A percentile compares a stretch with the other conserved stretches of the same genome.
phyloP scores from a whole-genome alignment of 441 rosid genomes.

The Theobroma grandiflorum region DNA sequence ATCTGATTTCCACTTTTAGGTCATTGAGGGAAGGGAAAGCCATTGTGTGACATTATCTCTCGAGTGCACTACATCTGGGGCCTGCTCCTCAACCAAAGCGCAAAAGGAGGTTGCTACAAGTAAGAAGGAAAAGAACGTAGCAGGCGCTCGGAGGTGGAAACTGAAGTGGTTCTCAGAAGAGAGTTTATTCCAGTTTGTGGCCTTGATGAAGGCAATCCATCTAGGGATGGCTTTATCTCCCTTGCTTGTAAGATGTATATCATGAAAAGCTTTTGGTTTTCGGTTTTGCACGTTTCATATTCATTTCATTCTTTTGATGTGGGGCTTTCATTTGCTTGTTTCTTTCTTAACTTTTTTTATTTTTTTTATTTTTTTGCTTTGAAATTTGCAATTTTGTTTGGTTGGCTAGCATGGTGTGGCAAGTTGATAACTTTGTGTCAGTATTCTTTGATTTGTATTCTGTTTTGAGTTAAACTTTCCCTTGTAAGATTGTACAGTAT shows the following conservation, averaged over 20 bases:
- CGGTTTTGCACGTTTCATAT: slow-evolving; percentile 28
- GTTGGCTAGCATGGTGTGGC: slow-evolving; percentile 25
- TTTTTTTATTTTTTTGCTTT: neutral
- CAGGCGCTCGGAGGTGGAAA: slow-evolving; percentile 56
- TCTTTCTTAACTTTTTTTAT: too few relatives aligned
- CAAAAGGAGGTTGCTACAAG: slow-evolving; percentile 28
- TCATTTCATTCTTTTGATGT: slow-evolving; percentile 56
- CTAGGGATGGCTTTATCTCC: slow-evolving; percentile 48
- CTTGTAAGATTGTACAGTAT: slow-evolving; percentile 52
- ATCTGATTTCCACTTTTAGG: slow-evolving; percentile 47
- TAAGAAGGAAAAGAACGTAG: slow-evolving; percentile 24
- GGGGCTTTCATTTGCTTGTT: slow-evolving; percentile 16
- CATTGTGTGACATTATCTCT: slow-evolving; percentile 45
- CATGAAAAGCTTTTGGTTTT: slow-evolving; percentile 30
- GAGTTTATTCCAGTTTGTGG: slow-evolving; percentile 64
- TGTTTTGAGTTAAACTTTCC: slow-evolving; percentile 24
- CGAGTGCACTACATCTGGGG: slow-evolving; percentile 37
- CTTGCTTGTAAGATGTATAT: slow-evolving; percentile 48
- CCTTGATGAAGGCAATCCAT: slow-evolving; percentile 78
- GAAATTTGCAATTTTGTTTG: slow-evolving; percentile 15
- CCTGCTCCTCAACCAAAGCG: slow-evolving; percentile 27
- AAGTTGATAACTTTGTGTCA: slow-evolving; percentile 26
- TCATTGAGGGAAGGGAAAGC: slow-evolving; percentile 50
- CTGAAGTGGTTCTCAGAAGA: slow-evolving; percentile 72
- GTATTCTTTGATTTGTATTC: slow-evolving; percentile 50